These are phyloP conservation scores for Dryas drummondii DNA, from an alignment of 306 rosid genomes.

Conservation along the genomic window DNA sequence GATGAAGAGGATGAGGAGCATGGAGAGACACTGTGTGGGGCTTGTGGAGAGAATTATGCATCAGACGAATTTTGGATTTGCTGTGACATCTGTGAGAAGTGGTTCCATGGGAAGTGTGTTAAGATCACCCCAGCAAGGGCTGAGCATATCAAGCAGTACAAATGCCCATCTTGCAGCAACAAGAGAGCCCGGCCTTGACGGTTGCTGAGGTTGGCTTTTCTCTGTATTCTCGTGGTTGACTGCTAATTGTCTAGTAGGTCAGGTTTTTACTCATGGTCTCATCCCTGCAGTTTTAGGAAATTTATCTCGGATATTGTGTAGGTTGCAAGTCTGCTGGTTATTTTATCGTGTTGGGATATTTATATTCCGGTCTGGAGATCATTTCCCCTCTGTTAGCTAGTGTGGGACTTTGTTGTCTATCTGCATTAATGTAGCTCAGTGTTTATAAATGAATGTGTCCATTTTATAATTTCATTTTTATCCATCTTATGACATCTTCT, in stretches of 20 bases:
- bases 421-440: conserved; percentile 28
- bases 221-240: conserved; percentile 34
- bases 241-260: conserved; percentile 46
- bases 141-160: conserved; percentile 76
- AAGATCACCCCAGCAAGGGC: conserved; percentile 91
- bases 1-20: conserved; percentile 76
- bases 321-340: conserved; percentile 24
- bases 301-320: conserved; percentile 28
- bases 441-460: conserved; percentile 22
- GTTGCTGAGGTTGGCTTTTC: conserved; percentile 1
- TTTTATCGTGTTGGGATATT: conserved; percentile 30
- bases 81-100: conserved; percentile 82
- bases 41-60: conserved; percentile 75
- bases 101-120: conserved; percentile 93
- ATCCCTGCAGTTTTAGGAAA: conserved; percentile 34
- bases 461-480: background rate
- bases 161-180: conserved; percentile 91
- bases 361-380: conserved; percentile 21
- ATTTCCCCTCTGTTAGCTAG: conserved; percentile 18
- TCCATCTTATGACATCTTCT: background rate
- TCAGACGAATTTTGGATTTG: conserved; percentile 80
- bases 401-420: conserved; percentile 28
- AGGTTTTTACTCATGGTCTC: conserved; percentile 32
- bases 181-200: conserved; percentile 60
- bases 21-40: conserved; percentile 70